phyloP scores from a whole-genome alignment of 106 monocot genomes.

The Dioscorea zingiberensis region DNA sequence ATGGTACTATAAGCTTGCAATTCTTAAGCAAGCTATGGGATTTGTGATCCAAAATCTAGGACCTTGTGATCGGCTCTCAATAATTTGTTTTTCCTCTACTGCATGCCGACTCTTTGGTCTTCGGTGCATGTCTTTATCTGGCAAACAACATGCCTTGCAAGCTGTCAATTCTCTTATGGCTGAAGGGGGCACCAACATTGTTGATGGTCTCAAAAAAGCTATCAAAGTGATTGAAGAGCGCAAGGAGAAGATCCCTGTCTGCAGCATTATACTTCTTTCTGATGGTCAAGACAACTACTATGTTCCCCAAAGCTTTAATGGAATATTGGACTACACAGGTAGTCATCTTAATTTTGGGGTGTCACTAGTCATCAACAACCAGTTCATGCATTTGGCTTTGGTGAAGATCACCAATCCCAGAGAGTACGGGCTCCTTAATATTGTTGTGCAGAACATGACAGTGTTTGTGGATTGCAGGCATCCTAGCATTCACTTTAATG shows the following conservation, averaged over 20 bases:
- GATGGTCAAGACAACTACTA: constrained; percentile 93
- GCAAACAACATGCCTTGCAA: constrained; percentile 66
- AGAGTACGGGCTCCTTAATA: constrained; percentile 81
- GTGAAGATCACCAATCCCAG: constrained; percentile 77
- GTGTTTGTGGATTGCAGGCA: constrained; percentile 49
- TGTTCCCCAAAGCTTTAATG: constrained; percentile 11
- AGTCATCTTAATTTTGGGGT: constrained; percentile 32
- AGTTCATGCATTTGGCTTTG: constrained; percentile 87
- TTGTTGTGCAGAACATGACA: constrained; percentile 59
- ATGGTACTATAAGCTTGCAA: constrained; percentile 86
- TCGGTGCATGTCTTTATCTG: constrained; percentile 62
- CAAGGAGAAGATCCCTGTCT: constrained; percentile 58
- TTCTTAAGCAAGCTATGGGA: constrained; percentile 81
- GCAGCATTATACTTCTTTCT: constrained; percentile 85
- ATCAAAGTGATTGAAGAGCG: constrained; percentile 76
- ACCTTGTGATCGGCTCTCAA: constrained; percentile 71
- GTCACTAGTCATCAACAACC: constrained; percentile 32
- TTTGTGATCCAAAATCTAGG: constrained; percentile 90
- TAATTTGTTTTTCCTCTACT: constrained; percentile 78
- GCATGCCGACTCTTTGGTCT: constrained; percentile 75
- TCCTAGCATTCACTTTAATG: constrained; percentile 24
- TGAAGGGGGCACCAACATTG: constrained; percentile 85
- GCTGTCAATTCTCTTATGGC: constrained; percentile 62
- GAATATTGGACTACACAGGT: background rate
- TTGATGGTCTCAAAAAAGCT: constrained; percentile 68